These are phyloP conservation scores for Tylopilus plumbeoviolaceoides DNA, from an alignment of 768 basidiomycete genomes.

Conservation along the genomic window DNA sequence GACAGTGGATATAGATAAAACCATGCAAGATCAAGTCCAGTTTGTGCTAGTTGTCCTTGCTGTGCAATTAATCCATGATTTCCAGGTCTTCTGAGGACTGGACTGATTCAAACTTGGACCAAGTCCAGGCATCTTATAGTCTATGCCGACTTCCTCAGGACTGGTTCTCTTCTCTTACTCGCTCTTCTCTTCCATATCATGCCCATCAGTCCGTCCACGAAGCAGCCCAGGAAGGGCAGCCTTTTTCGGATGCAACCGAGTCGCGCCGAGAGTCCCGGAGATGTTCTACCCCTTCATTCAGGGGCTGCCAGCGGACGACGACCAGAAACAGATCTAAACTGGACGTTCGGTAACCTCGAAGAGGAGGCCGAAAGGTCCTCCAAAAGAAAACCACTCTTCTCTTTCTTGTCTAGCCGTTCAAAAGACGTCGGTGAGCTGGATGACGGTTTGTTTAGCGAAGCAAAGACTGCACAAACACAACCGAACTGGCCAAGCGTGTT, in stretches of 20 bases:
- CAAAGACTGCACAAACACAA: conserved; percentile 21
- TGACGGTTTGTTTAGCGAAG: conserved; percentile 23
- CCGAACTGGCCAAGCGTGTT: conserved; percentile 24
- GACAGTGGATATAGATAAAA: neutral
- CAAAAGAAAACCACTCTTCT: conserved; percentile 12
- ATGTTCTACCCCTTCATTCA: neutral
- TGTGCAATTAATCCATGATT: neutral
- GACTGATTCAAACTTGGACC: conserved; percentile 17
- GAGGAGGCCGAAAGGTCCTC: conserved; percentile 5
- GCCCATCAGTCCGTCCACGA: conserved; percentile 7
- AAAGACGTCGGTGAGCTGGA: conserved; percentile 17
- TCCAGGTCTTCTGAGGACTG: conserved; percentile 2
- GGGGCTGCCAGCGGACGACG: neutral
- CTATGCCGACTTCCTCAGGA: neutral
- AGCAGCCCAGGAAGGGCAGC: conserved; percentile 1
- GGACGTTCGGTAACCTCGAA: conserved; percentile 5
- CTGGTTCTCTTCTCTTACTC: neutral
- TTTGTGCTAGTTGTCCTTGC: neutral
- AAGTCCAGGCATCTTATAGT: neutral
- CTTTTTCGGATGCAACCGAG: neutral
- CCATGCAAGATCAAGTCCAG: conserved; percentile 3
- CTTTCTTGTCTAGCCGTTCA: conserved; percentile 11
- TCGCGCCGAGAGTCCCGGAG: neutral
- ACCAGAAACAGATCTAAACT: neutral
- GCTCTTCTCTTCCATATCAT: conserved; percentile 4